A percentile compares a stretch with the other conserved stretches of the same genome.
phyloP scores from a whole-genome alignment of 257 asterid species.

The Salvia rosmarinus region DNA sequence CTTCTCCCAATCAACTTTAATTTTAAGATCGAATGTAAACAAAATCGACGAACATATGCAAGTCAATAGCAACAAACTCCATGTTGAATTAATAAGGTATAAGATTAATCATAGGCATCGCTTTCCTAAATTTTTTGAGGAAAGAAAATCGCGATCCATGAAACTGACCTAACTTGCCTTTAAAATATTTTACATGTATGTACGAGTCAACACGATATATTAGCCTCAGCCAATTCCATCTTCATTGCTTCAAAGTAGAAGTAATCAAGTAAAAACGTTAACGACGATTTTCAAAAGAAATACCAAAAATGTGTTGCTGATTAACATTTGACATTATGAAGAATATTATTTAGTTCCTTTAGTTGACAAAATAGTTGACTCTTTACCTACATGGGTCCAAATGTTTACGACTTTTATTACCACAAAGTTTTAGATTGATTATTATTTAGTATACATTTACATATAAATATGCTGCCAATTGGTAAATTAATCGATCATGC shows the following conservation, averaged over 20 bases:
- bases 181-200: slow-evolving; percentile 29
- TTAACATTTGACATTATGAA: slow-evolving; percentile 5
- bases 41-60: too few species aligned
- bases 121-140: slow-evolving; percentile 15
- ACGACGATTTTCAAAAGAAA: slow-evolving; percentile 19
- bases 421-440: background rate
- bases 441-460: background rate
- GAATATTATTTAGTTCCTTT: slow-evolving; percentile 10
- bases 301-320: slow-evolving; percentile 34
- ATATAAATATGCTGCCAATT: background rate
- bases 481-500: background rate
- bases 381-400: slow-evolving; percentile 25
- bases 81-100: too few species aligned
- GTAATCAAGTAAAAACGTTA: slow-evolving; percentile 29
- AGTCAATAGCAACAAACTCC: too few species aligned
- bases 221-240: background rate
- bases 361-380: slow-evolving; percentile 25
- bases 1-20: too few species aligned
- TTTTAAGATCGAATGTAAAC: too few species aligned
- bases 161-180: slow-evolving; percentile 48
- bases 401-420: slow-evolving; percentile 3
- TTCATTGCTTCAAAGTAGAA: slow-evolving; percentile 13
- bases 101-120: too few species aligned
- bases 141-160: slow-evolving; percentile 20
- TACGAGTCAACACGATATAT: slow-evolving; percentile 41